A percentile compares a stretch with the other conserved stretches of the same genome.
phyloP scores from a whole-genome alignment of 2,329 filamentous ascomycete genomes.

The Cytospora leucostoma region DNA sequence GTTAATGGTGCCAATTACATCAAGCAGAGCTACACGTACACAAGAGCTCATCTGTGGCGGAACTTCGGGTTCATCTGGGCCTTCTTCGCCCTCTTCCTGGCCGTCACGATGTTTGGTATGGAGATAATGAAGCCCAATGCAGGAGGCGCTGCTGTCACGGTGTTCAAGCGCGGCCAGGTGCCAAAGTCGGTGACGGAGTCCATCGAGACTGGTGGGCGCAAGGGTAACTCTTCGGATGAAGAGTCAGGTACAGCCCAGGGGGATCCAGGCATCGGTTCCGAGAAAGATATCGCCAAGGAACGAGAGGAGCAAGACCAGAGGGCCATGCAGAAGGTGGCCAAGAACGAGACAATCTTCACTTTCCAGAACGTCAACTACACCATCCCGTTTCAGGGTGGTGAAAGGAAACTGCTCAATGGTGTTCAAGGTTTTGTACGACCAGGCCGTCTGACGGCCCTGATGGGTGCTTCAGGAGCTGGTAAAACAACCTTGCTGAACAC shows the following conservation, averaged over 20 bases:
- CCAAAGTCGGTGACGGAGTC: slow-evolving; percentile 60
- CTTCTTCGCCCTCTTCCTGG: slow-evolving; percentile 62
- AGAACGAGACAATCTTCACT: slow-evolving; percentile 58
- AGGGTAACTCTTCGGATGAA: slow-evolving; percentile 51
- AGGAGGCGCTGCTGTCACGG: slow-evolving; percentile 34
- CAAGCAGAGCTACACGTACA: slow-evolving; percentile 52
- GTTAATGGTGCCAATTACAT: slow-evolving; percentile 63
- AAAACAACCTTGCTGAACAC: slow-evolving; percentile 86
- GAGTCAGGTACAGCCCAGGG: slow-evolving; percentile 36
- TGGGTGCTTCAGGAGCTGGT: slow-evolving; percentile 82
- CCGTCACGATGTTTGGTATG: slow-evolving; percentile 61
- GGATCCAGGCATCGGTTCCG: neutral
- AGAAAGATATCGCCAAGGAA: slow-evolving; percentile 2
- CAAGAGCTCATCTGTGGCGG: slow-evolving; percentile 52
- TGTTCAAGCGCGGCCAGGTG: slow-evolving; percentile 57
- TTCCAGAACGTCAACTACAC: slow-evolving; percentile 74
- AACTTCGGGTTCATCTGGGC: slow-evolving; percentile 65
- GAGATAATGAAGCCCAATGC: slow-evolving; percentile 49
- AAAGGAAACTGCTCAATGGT: slow-evolving; percentile 73
- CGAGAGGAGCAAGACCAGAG: slow-evolving; percentile 16
- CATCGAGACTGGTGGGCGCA: slow-evolving; percentile 53
- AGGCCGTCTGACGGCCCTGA: slow-evolving; percentile 73
- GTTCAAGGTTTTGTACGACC: slow-evolving; percentile 85
- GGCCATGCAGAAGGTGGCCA: slow-evolving; percentile 22
- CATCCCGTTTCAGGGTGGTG: slow-evolving; percentile 60